These are phyloP conservation scores for Carex cristatella DNA, from an alignment of 176 grass and related monocot species.

Conservation along the genomic window DNA sequence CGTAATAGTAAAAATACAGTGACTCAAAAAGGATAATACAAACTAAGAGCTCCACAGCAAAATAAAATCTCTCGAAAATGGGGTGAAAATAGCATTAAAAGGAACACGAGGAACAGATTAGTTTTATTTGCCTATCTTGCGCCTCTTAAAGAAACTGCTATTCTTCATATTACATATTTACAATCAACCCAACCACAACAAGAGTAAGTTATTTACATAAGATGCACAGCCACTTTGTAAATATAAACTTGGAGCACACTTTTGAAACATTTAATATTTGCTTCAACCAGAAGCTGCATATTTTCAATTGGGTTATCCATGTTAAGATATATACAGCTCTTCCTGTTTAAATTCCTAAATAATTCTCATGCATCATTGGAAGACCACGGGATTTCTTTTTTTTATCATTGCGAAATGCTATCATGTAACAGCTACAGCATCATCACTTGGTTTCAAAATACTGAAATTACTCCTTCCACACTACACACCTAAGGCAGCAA, in stretches of 20 bases:
- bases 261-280: not conserved
- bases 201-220: not conserved
- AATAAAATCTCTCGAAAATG: not conserved
- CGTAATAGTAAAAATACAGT: not conserved
- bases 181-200: not conserved
- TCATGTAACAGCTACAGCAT: not conserved
- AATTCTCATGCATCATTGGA: not conserved
- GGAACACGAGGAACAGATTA: not conserved
- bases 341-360: not conserved
- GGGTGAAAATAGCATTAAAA: not conserved
- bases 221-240: not conserved
- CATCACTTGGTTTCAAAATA: not conserved
- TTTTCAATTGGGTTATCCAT: not conserved
- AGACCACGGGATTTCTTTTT: too few relatives aligned
- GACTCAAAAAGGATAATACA: not conserved
- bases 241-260: not conserved
- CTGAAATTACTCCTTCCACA: not conserved
- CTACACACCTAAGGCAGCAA: not conserved
- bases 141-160: not conserved
- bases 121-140: not conserved
- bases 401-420: not conserved
- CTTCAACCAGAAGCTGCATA: not conserved
- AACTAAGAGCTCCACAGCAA: not conserved
- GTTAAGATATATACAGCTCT: not conserved
- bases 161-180: conserved; percentile 4